phyloP scores from a whole-genome alignment of 2,329 filamentous ascomycete species.

The Colletotrichum plurivorum region DNA sequence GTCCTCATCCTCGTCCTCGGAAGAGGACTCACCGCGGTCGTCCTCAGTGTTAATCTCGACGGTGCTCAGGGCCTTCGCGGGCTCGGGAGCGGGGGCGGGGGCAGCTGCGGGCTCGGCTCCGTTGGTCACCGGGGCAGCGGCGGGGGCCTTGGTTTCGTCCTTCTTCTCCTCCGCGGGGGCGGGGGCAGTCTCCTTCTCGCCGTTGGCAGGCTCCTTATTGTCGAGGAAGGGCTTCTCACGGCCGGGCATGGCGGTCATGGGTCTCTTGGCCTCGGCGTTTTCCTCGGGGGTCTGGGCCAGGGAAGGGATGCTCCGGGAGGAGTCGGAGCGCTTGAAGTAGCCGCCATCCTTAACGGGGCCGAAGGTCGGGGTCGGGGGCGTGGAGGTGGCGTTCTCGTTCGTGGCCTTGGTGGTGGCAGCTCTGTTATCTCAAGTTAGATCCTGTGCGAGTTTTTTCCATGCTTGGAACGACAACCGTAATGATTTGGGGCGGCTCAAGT shows the following conservation, averaged over 20 bases:
- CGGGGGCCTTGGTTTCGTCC: neutral
- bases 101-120: conserved; percentile 7
- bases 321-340: conserved; percentile 35
- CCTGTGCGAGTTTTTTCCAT: neutral
- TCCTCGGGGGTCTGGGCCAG: conserved; percentile 25
- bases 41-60: conserved; percentile 29
- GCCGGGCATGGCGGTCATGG: conserved; percentile 37
- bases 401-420: conserved; percentile 35
- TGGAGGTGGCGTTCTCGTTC: conserved; percentile 34
- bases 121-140: conserved; percentile 1
- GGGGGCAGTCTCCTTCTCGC: conserved; percentile 10
- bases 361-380: conserved; percentile 34
- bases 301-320: conserved; percentile 31
- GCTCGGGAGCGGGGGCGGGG: neutral
- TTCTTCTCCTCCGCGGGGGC: conserved; percentile 5
- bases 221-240: conserved; percentile 28
- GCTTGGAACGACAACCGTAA: conserved; percentile 16
- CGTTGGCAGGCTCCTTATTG: conserved; percentile 20
- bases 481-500: conserved; percentile 13
- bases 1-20: conserved; percentile 35
- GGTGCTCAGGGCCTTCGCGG: conserved; percentile 18
- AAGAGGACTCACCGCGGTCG: conserved; percentile 25
- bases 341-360: conserved; percentile 36
- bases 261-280: conserved; percentile 22
- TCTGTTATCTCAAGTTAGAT: conserved; percentile 25